These are phyloP conservation scores for Fraxinus latifolia DNA, from an alignment of 305 asterid genomes.

Conservation along the genomic window DNA sequence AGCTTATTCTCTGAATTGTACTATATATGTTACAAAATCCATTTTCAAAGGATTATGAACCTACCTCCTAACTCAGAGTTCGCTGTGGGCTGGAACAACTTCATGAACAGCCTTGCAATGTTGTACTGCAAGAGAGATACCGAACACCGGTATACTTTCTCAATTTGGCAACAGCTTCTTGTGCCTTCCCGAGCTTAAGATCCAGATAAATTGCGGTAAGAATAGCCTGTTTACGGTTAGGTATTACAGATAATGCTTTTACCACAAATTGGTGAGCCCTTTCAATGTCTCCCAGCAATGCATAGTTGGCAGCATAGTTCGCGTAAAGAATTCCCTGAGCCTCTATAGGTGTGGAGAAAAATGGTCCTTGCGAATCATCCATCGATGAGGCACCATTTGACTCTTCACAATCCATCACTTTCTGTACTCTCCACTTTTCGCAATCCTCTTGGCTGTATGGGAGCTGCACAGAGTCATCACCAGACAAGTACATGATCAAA, in stretches of 20 bases:
- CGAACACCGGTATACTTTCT: conserved; percentile 45
- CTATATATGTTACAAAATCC: conserved; percentile 81
- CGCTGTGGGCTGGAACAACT: conserved; percentile 34
- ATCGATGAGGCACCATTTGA: conserved; percentile 31
- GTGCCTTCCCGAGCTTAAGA: conserved; percentile 55
- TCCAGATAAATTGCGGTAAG: conserved; percentile 76
- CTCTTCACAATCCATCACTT: conserved; percentile 57
- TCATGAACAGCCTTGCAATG: conserved; percentile 39
- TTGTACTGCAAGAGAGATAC: conserved; percentile 38
- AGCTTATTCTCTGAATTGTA: conserved; percentile 61
- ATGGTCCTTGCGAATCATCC: conserved; percentile 40
- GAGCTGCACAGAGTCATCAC: conserved; percentile 42
- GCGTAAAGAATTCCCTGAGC: conserved; percentile 69
- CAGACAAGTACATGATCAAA: conserved; percentile 48
- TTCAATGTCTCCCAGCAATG: conserved; percentile 59
- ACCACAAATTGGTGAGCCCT: conserved; percentile 48
- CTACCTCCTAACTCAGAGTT: conserved; percentile 51
- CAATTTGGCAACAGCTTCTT: conserved; percentile 68
- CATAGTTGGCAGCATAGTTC: conserved; percentile 64
- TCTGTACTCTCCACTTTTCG: conserved; percentile 61
- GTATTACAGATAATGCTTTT: conserved; percentile 50
- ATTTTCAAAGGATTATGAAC: conserved; percentile 50
- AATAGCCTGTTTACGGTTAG: conserved; percentile 51
- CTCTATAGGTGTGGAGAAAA: conserved; percentile 69
- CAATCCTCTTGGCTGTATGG: conserved; percentile 73